Conservation (phyloP, 1,284 basidiomycete species). For the Marasmius tenuissimus region DNA sequence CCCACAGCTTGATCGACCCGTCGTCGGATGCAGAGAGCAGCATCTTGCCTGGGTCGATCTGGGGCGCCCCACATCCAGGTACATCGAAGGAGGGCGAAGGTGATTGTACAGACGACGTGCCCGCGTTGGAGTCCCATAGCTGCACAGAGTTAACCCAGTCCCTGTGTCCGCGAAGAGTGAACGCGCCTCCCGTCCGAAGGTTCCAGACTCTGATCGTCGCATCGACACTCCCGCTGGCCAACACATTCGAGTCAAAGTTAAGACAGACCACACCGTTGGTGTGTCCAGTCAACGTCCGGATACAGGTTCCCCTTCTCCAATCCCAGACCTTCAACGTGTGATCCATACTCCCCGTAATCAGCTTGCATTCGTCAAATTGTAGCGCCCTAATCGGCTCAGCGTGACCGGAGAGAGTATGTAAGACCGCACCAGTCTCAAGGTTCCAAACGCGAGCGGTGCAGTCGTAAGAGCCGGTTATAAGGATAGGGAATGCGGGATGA, state of each 20-base stretch:
- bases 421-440: conserved; percentile 85
- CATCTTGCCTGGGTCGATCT: conserved; percentile 85
- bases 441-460: conserved; percentile 97
- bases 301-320: conserved; percentile 92
- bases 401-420: conserved; percentile 87
- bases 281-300: conserved; percentile 87
- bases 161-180: conserved; percentile 88
- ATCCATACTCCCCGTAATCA: conserved; percentile 98
- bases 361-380: conserved; percentile 94
- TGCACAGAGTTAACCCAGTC: conserved; percentile 98
- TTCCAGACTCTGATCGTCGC: conserved; percentile 95
- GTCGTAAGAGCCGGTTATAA: conserved; percentile 98
- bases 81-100: conserved; percentile 38
- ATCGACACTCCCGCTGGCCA: conserved; percentile 91
- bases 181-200: conserved; percentile 88
- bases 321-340: conserved; percentile 96
- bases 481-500: conserved; percentile 86
- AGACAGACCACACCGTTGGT: conserved; percentile 91
- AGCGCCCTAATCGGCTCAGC: conserved; percentile 89
- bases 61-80: conserved; percentile 34
- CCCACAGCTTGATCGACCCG: conserved; percentile 93
- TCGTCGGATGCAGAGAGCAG: conserved; percentile 97
- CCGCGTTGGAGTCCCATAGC: conserved; percentile 81
- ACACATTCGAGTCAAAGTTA: conserved; percentile 89
- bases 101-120: conserved; percentile 35